These are phyloP conservation scores for Moniliella sp. DNA, from an alignment of 1,284 basidiomycete species.

Conservation along the genomic window DNA sequence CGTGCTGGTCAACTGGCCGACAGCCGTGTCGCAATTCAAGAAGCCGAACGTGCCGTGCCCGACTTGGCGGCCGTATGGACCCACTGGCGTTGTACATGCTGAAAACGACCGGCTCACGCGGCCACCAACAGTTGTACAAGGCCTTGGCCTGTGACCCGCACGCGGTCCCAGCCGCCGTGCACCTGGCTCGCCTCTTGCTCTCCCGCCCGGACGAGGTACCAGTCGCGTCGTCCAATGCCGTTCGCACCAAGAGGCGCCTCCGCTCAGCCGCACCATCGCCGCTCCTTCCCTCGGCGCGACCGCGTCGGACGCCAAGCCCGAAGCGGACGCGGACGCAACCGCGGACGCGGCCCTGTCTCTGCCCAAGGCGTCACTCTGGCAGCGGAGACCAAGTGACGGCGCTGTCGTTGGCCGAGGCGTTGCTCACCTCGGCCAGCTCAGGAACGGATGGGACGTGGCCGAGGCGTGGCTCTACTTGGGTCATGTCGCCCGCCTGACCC, in stretches of 20 bases:
- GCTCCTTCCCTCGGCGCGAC: not conserved
- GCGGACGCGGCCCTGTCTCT: not conserved
- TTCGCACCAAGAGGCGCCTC: not conserved
- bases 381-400: not conserved
- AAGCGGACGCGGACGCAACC: not conserved
- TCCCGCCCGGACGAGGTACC: conserved; percentile 10
- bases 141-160: conserved; percentile 20
- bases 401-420: not conserved
- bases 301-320: not conserved
- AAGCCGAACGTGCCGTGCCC: conserved; percentile 73
- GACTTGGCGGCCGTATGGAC: conserved; percentile 77
- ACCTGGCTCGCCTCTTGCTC: conserved; percentile 24
- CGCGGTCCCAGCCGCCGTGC: conserved; percentile 21
- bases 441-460: conserved; percentile 18
- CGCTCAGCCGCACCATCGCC: conserved; percentile 1
- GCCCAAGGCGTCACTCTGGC: no score
- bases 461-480: conserved; percentile 28
- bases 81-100: conserved; percentile 38
- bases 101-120: conserved; percentile 4
- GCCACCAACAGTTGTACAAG: conserved; percentile 29
- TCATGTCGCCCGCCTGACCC: conserved; percentile 11
- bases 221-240: conserved; percentile 1
- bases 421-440: not conserved
- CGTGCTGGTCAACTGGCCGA: conserved; percentile 70
- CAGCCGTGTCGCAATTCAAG: conserved; percentile 68